Evolutionary conservation across 495 filamentous ascomycete species (phyloP).

Genomic region (Neurospora discreta): DNA sequence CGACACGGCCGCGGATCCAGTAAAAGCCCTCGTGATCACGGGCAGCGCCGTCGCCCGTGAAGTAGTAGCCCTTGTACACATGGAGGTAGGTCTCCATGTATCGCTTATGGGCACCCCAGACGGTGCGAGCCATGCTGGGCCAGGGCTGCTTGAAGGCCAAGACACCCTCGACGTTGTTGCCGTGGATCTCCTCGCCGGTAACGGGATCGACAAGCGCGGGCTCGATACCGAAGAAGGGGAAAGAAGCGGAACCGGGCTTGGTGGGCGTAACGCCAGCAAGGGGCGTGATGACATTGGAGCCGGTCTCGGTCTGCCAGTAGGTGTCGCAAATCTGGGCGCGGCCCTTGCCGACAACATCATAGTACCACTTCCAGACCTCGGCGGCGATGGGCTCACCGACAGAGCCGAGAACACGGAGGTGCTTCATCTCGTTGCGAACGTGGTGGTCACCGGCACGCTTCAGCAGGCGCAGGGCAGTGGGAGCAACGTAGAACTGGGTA

Average conservation of each 20-base stretch:
- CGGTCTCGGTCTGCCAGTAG: constrained; percentile 99
- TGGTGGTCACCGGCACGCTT: constrained; percentile 93
- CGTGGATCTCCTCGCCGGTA: constrained; percentile 83
- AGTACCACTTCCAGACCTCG: constrained; percentile 99
- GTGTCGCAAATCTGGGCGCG: constrained; percentile 93
- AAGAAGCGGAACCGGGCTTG: constrained; percentile 65
- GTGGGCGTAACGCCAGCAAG: constrained; percentile 67
- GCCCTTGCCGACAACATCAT: constrained; percentile 87
- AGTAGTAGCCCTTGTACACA: constrained; percentile 98
- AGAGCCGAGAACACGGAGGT: constrained; percentile 83
- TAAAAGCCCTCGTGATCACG: constrained; percentile 98
- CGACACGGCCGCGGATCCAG: constrained; percentile 98
- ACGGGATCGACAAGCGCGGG: constrained; percentile 97
- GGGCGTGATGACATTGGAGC: constrained; percentile 80
- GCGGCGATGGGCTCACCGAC: constrained; percentile 97
- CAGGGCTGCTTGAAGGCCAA: constrained; percentile 96
- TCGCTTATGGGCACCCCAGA: constrained; percentile 95
- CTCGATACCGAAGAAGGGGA: constrained; percentile 96
- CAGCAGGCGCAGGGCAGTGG: constrained; percentile 81
- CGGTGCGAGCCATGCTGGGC: constrained; percentile 97
- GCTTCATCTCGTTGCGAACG: constrained; percentile 80
- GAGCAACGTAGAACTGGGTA: constrained; percentile 97
- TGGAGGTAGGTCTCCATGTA: constrained; percentile 99
- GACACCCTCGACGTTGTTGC: constrained; percentile 97
- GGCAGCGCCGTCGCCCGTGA: constrained; percentile 95